Evolutionary conservation across 345 rosid species (phyloP).

Genomic region (Salix brachista): DNA sequence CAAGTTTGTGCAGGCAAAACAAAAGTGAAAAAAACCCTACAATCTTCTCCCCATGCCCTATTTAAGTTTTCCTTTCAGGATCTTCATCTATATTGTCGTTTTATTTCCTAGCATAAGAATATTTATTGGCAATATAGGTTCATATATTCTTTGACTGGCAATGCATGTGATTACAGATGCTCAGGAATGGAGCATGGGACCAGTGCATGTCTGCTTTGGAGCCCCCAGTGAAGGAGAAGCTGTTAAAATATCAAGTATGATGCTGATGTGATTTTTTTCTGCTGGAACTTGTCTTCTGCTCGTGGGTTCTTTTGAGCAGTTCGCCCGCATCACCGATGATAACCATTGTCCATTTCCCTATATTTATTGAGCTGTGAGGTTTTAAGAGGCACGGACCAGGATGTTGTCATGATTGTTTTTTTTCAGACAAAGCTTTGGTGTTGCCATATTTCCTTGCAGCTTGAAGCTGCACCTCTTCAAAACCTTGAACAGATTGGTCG

Average conservation of each 20-base stretch:
- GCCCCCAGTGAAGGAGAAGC: constrained; percentile 77
- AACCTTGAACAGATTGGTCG: background rate
- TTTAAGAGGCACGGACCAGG: constrained; percentile 18
- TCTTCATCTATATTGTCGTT: background rate
- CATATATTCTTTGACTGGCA: background rate
- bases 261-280: background rate
- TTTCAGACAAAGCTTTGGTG: constrained; percentile 16
- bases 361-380: constrained; percentile 17
- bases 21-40: background rate
- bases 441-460: constrained; percentile 20
- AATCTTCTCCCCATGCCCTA: background rate
- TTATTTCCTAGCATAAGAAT: background rate
- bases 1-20: background rate
- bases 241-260: constrained; percentile 74
- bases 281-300: constrained; percentile 3
- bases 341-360: constrained; percentile 18
- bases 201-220: constrained; percentile 82
- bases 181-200: constrained; percentile 81
- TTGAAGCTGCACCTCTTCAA: constrained; percentile 17
- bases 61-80: background rate
- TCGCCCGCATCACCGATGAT: constrained; percentile 11
- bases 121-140: background rate
- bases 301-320: constrained; percentile 13
- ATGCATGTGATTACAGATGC: constrained; percentile 53
- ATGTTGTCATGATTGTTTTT: constrained; percentile 23